Evolutionary conservation across 371 early-diverging fungal genomes (phyloP).

Genomic region (Entomophthora muscae): DNA sequence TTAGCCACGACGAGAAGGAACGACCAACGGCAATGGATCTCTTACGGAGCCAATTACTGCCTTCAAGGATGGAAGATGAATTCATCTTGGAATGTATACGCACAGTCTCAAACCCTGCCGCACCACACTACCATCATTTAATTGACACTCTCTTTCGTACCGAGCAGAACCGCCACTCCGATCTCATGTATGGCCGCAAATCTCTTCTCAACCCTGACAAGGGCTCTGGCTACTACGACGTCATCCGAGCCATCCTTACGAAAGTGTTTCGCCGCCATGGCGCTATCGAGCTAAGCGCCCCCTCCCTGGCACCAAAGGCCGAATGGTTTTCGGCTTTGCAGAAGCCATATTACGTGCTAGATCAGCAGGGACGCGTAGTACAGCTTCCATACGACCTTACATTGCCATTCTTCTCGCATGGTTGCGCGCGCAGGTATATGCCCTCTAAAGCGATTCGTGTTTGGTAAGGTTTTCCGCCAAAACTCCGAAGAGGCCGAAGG

Average conservation of each 20-base stretch:
- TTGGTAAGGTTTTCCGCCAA: slow-evolving; percentile 60
- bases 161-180: slow-evolving; percentile 62
- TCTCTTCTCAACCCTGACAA: slow-evolving; percentile 18
- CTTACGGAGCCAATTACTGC: slow-evolving; percentile 54
- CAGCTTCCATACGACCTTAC: slow-evolving; percentile 85
- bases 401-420: slow-evolving; percentile 75
- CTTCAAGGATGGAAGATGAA: slow-evolving; percentile 80
- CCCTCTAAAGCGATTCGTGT: slow-evolving; percentile 66
- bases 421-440: slow-evolving; percentile 53
- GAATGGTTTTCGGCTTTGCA: slow-evolving; percentile 46
- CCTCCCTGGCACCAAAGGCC: slow-evolving; percentile 72
- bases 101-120: slow-evolving; percentile 66
- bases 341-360: slow-evolving; percentile 60
- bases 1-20: slow-evolving; percentile 60
- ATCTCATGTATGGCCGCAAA: slow-evolving; percentile 78
- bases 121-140: slow-evolving; percentile 66
- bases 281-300: slow-evolving; percentile 66
- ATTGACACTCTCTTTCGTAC: slow-evolving; percentile 69
- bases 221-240: slow-evolving; percentile 34
- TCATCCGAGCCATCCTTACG: slow-evolving; percentile 52
- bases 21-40: slow-evolving; percentile 74
- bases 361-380: slow-evolving; percentile 62
- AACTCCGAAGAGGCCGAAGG: slow-evolving; percentile 38
- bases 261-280: slow-evolving; percentile 75
- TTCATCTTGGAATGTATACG: slow-evolving; percentile 80